Evolutionary conservation across 2,329 filamentous ascomycete species (phyloP).

Genomic region (Chaetomiaceae sp.): DNA sequence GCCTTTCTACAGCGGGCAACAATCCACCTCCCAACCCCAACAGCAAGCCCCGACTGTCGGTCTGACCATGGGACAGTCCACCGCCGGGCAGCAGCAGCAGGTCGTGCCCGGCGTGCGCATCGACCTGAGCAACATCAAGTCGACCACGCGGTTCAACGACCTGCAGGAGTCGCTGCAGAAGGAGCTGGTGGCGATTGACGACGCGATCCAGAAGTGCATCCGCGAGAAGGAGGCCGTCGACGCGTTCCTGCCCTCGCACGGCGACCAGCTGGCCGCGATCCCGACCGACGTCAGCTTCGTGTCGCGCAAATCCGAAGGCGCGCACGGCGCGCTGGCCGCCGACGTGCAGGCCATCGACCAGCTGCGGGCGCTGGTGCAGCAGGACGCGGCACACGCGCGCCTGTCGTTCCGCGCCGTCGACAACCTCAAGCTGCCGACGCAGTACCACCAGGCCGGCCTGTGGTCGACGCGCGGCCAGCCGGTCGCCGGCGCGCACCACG

Average conservation of each 20-base stretch:
- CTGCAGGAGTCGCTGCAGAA: conserved; percentile 75
- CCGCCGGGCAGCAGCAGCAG: conserved; percentile 43
- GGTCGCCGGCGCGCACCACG: conserved; percentile 32
- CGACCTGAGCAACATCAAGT: conserved; percentile 69
- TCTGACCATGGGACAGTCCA: conserved; percentile 44
- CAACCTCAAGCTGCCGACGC: conserved; percentile 42
- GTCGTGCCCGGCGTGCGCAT: conserved; percentile 68
- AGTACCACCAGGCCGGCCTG: conserved; percentile 43
- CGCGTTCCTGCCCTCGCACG: conserved; percentile 55
- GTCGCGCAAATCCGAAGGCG: conserved; percentile 39
- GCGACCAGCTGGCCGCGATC: conserved; percentile 32
- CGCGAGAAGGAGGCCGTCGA: conserved; percentile 70
- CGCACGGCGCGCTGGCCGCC: conserved; percentile 34
- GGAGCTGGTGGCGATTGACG: conserved; percentile 71
- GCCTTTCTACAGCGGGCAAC: conserved; percentile 14
- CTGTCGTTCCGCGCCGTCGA: conserved; percentile 42
- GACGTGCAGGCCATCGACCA: conserved; percentile 39
- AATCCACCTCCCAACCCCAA: conserved; percentile 19
- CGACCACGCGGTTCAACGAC: conserved; percentile 88
- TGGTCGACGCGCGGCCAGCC: conserved; percentile 34
- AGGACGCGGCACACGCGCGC: conserved; percentile 37
- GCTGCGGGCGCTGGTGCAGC: conserved; percentile 36
- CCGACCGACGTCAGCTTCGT: conserved; percentile 41
- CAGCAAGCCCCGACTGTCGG: conserved; percentile 24
- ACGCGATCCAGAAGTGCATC: conserved; percentile 74